Percentiles rank a stretch among this genome's conserved stretches.
Evolutionary conservation across 129 eudicot species (phyloP).

Genomic region (Scalesia atractyloides): DNA sequence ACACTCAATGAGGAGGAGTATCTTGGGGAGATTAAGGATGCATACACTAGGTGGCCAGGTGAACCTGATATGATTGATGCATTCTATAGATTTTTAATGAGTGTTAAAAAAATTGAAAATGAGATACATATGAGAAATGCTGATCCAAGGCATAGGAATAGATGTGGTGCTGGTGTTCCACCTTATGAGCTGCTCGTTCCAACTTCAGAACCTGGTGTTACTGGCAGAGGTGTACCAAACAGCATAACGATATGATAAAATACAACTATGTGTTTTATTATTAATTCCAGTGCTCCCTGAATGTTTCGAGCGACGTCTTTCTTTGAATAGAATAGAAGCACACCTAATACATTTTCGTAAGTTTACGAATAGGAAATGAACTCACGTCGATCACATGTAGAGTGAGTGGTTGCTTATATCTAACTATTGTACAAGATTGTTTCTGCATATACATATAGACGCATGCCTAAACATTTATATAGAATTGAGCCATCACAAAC

Average conservation of each 20-base stretch:
- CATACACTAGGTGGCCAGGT: conserved; percentile 62
- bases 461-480: too few species aligned
- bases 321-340: too few species aligned
- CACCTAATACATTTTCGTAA: too few species aligned
- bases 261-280: too few species aligned
- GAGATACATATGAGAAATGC: conserved; percentile 66
- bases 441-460: too few species aligned
- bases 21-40: conserved; percentile 2
- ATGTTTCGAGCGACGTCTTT: too few species aligned
- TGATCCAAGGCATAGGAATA: conserved; percentile 55
- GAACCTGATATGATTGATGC: conserved; percentile 36
- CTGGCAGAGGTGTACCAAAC: conserved; percentile 87
- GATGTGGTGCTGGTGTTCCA: conserved; percentile 90
- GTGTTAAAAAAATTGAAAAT: conserved; percentile 54
- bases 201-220: conserved; percentile 82
- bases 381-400: too few species aligned
- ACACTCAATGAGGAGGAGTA: conserved; percentile 10
- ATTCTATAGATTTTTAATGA: conserved; percentile 64
- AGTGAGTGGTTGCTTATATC: too few species aligned
- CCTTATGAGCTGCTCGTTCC: conserved; percentile 89
- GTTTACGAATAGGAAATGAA: too few species aligned
- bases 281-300: too few species aligned
- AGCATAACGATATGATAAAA: conserved; percentile 64
- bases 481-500: too few species aligned
- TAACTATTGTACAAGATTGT: too few species aligned